These are phyloP conservation scores for Rhizopus stolonifer DNA, from an alignment of 371 early-diverging fungal genomes.

Conservation along the genomic window DNA sequence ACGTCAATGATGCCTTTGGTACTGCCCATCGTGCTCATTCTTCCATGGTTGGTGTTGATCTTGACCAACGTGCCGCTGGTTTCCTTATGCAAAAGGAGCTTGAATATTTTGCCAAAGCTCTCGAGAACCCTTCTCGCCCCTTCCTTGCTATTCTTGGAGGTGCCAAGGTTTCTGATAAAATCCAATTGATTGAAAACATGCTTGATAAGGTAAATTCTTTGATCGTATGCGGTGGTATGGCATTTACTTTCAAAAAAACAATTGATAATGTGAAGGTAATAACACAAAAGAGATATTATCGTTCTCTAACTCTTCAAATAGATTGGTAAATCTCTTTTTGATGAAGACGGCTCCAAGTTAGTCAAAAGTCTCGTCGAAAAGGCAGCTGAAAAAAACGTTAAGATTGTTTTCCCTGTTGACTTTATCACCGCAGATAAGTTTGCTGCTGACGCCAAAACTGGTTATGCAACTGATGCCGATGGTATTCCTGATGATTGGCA, in stretches of 20 bases:
- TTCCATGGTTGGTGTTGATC: slow-evolving; percentile 95
- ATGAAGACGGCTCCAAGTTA: slow-evolving; percentile 85
- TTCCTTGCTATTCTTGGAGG: slow-evolving; percentile 99
- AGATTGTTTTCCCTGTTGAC: slow-evolving; percentile 90
- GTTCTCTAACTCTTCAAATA: slow-evolving; percentile 15
- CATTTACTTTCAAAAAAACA: slow-evolving; percentile 97
- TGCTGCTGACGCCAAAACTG: slow-evolving; percentile 76
- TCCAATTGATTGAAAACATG: slow-evolving; percentile 95
- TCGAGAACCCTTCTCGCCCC: slow-evolving; percentile 90
- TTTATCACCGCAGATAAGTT: slow-evolving; percentile 90
- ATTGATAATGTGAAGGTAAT: slow-evolving; percentile 74
- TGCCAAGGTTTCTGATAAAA: slow-evolving; percentile 99
- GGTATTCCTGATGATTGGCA: slow-evolving; percentile 92
- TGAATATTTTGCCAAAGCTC: slow-evolving; percentile 95
- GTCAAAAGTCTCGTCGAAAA: slow-evolving; percentile 81
- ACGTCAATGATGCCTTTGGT: slow-evolving; percentile 99
- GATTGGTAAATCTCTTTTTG: slow-evolving; percentile 95
- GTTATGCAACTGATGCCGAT: slow-evolving; percentile 79
- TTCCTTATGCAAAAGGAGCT: slow-evolving; percentile 99
- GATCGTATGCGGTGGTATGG: slow-evolving; percentile 98
- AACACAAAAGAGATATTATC: slow-evolving; percentile 1
- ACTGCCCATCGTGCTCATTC: slow-evolving; percentile 97
- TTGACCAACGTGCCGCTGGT: slow-evolving; percentile 92
- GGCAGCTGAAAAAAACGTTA: slow-evolving; percentile 86
- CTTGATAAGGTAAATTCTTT: slow-evolving; percentile 87